These are phyloP conservation scores for Vitis hybrid DNA, from an alignment of 177 flowering plant species.

Conservation along the genomic window DNA sequence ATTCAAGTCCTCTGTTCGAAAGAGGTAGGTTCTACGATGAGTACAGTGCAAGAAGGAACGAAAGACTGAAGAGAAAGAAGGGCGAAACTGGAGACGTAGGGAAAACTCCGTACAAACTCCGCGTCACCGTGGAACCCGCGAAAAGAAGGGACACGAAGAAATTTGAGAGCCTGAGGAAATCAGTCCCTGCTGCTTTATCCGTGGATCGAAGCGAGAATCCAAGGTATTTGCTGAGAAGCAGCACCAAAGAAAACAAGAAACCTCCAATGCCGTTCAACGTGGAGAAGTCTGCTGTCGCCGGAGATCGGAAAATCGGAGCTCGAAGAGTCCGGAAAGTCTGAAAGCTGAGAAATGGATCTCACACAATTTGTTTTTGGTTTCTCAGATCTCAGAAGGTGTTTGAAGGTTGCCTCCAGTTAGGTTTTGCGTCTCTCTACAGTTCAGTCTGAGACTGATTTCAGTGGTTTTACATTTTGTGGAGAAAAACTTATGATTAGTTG, in stretches of 20 bases:
- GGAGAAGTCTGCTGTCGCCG: conserved; percentile 14
- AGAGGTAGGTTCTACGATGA: conserved; percentile 78
- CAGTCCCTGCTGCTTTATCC: conserved; percentile 44
- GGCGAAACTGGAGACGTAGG: conserved; percentile 35
- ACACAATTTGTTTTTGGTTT: no score
- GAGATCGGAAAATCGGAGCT: conserved; percentile 17
- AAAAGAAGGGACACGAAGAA: conserved; percentile 60
- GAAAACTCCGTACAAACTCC: conserved; percentile 35
- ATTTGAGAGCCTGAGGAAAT: conserved; percentile 53
- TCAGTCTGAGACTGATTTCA: no score
- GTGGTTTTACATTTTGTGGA: no score
- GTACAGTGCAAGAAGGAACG: conserved; percentile 83
- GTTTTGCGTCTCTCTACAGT: no score
- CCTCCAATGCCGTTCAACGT: conserved; percentile 29
- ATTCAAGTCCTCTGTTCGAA: conserved; percentile 50
- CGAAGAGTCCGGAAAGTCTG: conserved; percentile 23
- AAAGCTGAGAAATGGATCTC: neutral
- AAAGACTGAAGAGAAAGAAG: conserved; percentile 76
- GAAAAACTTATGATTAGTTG: no score
- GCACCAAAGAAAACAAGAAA: conserved; percentile 45
- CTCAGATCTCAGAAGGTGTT: no score
- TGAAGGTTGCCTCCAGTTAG: no score
- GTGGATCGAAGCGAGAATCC: conserved; percentile 35
- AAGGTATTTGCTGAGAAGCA: conserved; percentile 54
- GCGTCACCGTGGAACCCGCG: conserved; percentile 54